Conservation (phyloP, 306 rosid species). For the Prunus fruticosa region DNA sequence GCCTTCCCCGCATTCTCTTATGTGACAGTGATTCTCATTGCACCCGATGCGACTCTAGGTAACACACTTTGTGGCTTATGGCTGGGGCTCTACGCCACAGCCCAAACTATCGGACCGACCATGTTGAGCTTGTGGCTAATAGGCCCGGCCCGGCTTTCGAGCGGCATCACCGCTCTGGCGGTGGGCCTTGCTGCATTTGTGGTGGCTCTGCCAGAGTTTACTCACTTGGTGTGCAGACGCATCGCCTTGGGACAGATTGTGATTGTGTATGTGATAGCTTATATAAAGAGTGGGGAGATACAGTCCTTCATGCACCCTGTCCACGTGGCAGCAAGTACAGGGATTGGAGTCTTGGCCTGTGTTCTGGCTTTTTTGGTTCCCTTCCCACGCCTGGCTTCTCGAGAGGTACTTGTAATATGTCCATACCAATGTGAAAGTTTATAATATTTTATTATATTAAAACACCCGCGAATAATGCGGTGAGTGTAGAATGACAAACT, state of each 20-base stretch:
- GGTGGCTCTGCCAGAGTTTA: slow-evolving; percentile 50
- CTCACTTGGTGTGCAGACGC: slow-evolving; percentile 52
- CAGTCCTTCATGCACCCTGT: slow-evolving; percentile 61
- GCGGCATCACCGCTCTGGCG: slow-evolving; percentile 33
- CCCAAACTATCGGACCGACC: slow-evolving; percentile 51
- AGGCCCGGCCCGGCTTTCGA: slow-evolving; percentile 39
- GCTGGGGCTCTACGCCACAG: slow-evolving; percentile 50
- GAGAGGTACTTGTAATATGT: slow-evolving; percentile 29
- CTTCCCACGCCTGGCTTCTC: slow-evolving; percentile 58
- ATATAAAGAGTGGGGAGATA: slow-evolving; percentile 27
- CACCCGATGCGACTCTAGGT: slow-evolving; percentile 55
- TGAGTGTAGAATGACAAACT: neutral
- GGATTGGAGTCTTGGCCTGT: slow-evolving; percentile 56
- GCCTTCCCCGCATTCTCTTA: slow-evolving; percentile 72
- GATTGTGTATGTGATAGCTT: slow-evolving; percentile 52
- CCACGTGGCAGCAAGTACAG: slow-evolving; percentile 56
- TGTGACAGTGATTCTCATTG: slow-evolving; percentile 53
- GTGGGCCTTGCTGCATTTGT: slow-evolving; percentile 53
- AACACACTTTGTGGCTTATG: slow-evolving; percentile 49
- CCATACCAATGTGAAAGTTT: neutral
- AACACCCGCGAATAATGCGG: rapidly evolving
- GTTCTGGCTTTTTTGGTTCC: slow-evolving; percentile 63
- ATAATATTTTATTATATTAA: neutral
- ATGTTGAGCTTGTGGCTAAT: slow-evolving; percentile 48
- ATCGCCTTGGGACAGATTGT: slow-evolving; percentile 68